Evolutionary conservation across 78 protist genomes (phyloP).

Genomic region (Pelomyxa schiedti): DNA sequence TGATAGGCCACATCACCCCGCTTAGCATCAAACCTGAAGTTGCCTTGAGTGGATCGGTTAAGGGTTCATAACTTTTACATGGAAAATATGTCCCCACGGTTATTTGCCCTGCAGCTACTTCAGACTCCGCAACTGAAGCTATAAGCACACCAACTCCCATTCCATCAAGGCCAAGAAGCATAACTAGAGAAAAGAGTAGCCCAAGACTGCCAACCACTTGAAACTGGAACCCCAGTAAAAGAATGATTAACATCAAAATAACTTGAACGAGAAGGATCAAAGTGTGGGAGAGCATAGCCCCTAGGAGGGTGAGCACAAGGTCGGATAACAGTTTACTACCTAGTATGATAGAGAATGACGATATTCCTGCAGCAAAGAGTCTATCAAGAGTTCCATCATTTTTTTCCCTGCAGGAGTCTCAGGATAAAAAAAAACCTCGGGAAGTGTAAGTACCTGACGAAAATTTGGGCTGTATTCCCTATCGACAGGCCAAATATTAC

Average conservation of each 20-base stretch:
- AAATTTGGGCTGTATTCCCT: neutral
- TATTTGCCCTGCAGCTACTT: constrained; percentile 28
- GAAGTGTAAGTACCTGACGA: neutral
- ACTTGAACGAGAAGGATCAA: neutral
- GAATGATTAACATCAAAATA: neutral
- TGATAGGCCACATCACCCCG: constrained; percentile 30
- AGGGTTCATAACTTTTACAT: neutral
- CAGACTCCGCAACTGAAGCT: no score
- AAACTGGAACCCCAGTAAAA: neutral
- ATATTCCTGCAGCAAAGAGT: constrained; percentile 14
- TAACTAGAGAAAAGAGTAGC: constrained; percentile 8
- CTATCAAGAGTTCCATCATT: constrained; percentile 36
- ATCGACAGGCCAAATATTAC: neutral
- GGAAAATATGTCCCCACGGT: neutral
- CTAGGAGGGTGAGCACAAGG: constrained; percentile 11
- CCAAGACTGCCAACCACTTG: constrained; percentile 20
- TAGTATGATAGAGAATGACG: neutral
- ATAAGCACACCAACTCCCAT: no score
- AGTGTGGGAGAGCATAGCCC: constrained; percentile 6
- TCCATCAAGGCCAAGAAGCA: neutral
- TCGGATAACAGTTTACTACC: constrained; percentile 16
- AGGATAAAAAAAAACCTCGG: neutral
- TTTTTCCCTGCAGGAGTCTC: constrained; percentile 16
- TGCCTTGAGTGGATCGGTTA: constrained; percentile 26
- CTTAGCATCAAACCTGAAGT: constrained; percentile 31